phyloP scores from a whole-genome alignment of 345 rosid genomes.

The Iberis pinnata region DNA sequence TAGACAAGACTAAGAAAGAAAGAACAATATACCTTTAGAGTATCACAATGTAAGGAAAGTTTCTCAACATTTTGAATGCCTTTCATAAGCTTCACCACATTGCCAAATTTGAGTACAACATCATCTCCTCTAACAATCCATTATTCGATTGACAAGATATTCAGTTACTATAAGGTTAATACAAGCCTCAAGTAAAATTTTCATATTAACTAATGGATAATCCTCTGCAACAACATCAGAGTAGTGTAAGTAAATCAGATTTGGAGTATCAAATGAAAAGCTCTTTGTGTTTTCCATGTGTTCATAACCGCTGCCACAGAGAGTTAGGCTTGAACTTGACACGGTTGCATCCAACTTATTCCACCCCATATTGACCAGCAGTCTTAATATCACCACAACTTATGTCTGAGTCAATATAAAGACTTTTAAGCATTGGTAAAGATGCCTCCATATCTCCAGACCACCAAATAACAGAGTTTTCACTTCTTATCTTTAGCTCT shows the following conservation, averaged over 20 bases:
- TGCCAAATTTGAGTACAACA: neutral
- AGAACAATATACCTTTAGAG: no score
- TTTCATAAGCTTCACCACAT: constrained; percentile 10
- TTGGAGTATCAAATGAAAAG: constrained; percentile 1
- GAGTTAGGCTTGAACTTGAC: neutral
- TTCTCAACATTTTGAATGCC: constrained; percentile 7
- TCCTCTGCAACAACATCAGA: neutral
- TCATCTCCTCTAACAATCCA: neutral
- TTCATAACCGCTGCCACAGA: neutral
- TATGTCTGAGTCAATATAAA: neutral
- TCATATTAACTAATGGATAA: neutral
- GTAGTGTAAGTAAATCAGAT: neutral
- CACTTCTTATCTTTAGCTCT: neutral
- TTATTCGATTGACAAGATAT: neutral
- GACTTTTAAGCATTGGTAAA: neutral
- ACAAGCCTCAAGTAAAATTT: neutral
- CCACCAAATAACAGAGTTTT: neutral
- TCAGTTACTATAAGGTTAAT: neutral
- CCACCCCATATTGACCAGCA: neutral
- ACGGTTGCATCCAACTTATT: neutral
- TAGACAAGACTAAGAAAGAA: no score
- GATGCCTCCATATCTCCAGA: no score
- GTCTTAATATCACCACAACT: neutral
- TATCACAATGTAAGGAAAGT: no score
- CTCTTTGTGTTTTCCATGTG: neutral